Percentiles rank a stretch among this genome's conserved stretches.
Evolutionary conservation across 164 flowering plant genomes (phyloP).

Genomic region (Malania oleifera): DNA sequence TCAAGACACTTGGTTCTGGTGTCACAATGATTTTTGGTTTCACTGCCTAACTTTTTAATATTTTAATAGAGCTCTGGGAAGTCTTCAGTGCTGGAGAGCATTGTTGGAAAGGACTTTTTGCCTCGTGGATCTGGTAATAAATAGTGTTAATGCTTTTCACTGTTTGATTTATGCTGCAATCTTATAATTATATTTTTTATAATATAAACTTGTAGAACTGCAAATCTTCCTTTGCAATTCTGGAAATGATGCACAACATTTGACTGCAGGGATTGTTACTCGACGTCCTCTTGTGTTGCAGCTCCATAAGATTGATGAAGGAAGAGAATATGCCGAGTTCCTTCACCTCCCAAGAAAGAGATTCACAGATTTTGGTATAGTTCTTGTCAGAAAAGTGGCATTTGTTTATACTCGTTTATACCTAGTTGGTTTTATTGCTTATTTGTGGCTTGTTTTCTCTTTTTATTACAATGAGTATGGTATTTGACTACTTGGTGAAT

Average conservation of each 20-base stretch:
- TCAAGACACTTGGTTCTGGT: too few species aligned
- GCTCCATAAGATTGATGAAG: constrained; percentile 78
- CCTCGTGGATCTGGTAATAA: constrained; percentile 70
- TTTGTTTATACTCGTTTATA: too few species aligned
- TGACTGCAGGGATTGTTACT: constrained; percentile 79
- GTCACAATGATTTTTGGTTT: not conserved
- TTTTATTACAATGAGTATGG: too few species aligned
- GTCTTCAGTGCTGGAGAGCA: constrained; percentile 81
- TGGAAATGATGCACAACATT: not conserved
- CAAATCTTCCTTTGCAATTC: not conserved
- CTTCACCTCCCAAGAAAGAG: constrained; percentile 74
- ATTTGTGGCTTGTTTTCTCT: too few species aligned
- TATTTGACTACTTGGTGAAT: too few species aligned
- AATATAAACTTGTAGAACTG: not conserved
- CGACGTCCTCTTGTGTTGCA: constrained; percentile 90
- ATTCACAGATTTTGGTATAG: constrained; percentile 77
- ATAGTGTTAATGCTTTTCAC: not conserved
- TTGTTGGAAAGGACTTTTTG: constrained; percentile 71
- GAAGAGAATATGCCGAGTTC: constrained; percentile 91
- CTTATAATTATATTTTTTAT: not conserved
- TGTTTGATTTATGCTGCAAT: not conserved
- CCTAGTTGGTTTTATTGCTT: not conserved
- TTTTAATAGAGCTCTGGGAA: constrained; percentile 74
- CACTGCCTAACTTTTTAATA: not conserved
- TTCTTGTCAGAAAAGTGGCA: not conserved